Evolutionary conservation across 2,329 filamentous ascomycete genomes (phyloP), one percentile per base, ranked within the genome.

Genomic region (Exophiala oligosperma): DNA sequence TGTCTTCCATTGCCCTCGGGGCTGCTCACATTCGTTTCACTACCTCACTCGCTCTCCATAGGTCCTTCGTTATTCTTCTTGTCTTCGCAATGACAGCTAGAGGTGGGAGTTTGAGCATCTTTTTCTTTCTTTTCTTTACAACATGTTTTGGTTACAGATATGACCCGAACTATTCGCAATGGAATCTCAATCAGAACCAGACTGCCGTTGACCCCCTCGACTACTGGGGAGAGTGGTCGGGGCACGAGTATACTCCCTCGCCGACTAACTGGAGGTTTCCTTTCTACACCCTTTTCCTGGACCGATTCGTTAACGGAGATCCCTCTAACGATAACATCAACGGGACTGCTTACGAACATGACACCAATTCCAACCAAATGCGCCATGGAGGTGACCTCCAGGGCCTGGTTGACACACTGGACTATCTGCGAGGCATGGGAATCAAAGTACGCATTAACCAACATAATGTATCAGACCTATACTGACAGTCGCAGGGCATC

Each of bases 401-500:
- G 56, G 84, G 84, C 12, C 66, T 87, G 49, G 68, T 82, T 56
- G 81, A 86, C 64, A 83, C 81, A 17, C 73, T 87, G 60, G 84
- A 88, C 68, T 88, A 88, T 68, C 73, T 88, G 38, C 80, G 84
- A 60, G 85, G 84, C 58, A 83, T 86, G 79, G 85, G 84, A 21
- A 81, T 86, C 67, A 84, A 83, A 75, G 81, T 81, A 62, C 37
- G 66, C 43, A 47, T 1, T 26, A 7, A 29, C 17, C 17, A 50
- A 37, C 54, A 14, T 23, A n/a, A 9, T 11, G n/a, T 29, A 23
- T 7, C 28, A 23, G 8, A 28, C 6, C 47, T 32, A 59, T 29
- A 61, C 66, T 50, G 51, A 51, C 60, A 9, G 43, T 40, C 26
- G 35, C 62, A 84, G 77, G 83, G 76, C 4, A 72, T 87, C 29